phyloP scores from a whole-genome alignment of 2,329 filamentous ascomycete genomes.

The Lecanoromycetidae sp. region DNA sequence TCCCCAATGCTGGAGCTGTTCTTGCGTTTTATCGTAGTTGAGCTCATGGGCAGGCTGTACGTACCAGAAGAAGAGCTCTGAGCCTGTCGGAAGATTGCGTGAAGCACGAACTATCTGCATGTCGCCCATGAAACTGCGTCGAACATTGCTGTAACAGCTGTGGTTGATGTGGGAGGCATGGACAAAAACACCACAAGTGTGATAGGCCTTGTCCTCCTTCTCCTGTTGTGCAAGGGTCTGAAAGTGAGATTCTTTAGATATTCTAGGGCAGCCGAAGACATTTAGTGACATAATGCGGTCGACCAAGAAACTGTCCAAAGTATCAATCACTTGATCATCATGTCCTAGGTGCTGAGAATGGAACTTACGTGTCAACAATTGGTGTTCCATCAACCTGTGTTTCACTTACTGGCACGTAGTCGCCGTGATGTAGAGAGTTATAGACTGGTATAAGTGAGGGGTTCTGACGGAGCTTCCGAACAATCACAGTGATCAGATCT shows the following conservation, averaged over 20 bases:
- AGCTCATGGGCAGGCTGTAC: slow-evolving; percentile 11
- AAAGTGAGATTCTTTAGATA: slow-evolving; percentile 18
- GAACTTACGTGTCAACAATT: slow-evolving; percentile 1
- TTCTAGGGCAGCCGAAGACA: slow-evolving; percentile 29
- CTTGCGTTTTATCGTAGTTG: slow-evolving; percentile 24
- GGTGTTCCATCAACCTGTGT: not conserved
- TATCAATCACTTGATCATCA: not conserved
- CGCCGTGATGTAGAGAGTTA: slow-evolving; percentile 24
- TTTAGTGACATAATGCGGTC: slow-evolving; percentile 34
- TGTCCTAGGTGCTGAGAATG: not conserved
- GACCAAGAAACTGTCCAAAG: slow-evolving; percentile 31
- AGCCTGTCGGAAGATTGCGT: slow-evolving; percentile 30
- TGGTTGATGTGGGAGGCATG: slow-evolving; percentile 43
- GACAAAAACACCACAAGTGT: slow-evolving; percentile 36
- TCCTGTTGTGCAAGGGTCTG: not conserved
- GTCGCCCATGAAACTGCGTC: slow-evolving; percentile 42
- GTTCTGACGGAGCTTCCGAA: slow-evolving; percentile 18
- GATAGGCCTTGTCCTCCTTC: slow-evolving; percentile 3
- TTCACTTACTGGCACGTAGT: not conserved
- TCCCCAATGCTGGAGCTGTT: slow-evolving; percentile 27
- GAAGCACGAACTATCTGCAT: slow-evolving; percentile 40
- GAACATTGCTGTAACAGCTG: slow-evolving; percentile 38
- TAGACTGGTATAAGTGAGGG: slow-evolving; percentile 25
- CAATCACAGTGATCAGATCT: slow-evolving; percentile 14
- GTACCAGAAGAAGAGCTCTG: slow-evolving; percentile 38